phyloP scores from a whole-genome alignment of 805 yeast species.

The Yamadazyma kitorensis region DNA sequence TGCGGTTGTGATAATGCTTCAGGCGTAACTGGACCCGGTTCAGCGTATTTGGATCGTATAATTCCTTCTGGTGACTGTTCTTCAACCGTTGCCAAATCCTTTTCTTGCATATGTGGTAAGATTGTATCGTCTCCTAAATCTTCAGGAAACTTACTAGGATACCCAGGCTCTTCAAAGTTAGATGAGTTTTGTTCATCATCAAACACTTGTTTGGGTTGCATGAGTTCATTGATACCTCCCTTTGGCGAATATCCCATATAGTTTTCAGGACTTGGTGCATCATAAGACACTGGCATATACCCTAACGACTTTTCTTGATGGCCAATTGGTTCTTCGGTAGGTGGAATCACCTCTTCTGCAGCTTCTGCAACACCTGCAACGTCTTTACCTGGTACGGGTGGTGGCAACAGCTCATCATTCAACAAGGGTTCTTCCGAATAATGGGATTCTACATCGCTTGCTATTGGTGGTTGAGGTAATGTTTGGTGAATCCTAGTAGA shows the following conservation, averaged over 20 bases:
- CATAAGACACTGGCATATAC: conserved; percentile 6
- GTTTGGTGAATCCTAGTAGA: conserved; percentile 9
- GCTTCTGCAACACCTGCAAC: too few relatives aligned
- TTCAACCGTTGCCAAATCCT: neutral
- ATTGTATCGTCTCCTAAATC: conserved; percentile 2
- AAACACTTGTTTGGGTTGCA: conserved; percentile 9
- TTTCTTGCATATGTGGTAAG: neutral
- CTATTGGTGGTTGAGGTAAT: conserved; percentile 13
- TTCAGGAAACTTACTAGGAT: conserved; percentile 6
- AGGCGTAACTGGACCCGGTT: neutral
- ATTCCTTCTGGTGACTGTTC: conserved; percentile 1
- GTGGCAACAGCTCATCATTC: too few relatives aligned
- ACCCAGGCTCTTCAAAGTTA: conserved; percentile 6
- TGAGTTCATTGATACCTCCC: conserved; percentile 1
- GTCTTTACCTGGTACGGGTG: too few relatives aligned
- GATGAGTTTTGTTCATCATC: conserved; percentile 15
- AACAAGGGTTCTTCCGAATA: conserved; percentile 11
- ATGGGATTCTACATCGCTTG: conserved; percentile 8
- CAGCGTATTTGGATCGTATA: conserved; percentile 1
- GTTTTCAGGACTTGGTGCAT: conserved; percentile 1
- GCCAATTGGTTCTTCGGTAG: too few relatives aligned
- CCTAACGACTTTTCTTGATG: conserved; percentile 5
- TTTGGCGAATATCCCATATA: conserved; percentile 4
- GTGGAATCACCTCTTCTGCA: too few relatives aligned
- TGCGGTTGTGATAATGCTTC: conserved; percentile 1